Base-by-base conservation (phyloP, 176 grass and related monocot species). In the Aegilops longissima region DNA sequence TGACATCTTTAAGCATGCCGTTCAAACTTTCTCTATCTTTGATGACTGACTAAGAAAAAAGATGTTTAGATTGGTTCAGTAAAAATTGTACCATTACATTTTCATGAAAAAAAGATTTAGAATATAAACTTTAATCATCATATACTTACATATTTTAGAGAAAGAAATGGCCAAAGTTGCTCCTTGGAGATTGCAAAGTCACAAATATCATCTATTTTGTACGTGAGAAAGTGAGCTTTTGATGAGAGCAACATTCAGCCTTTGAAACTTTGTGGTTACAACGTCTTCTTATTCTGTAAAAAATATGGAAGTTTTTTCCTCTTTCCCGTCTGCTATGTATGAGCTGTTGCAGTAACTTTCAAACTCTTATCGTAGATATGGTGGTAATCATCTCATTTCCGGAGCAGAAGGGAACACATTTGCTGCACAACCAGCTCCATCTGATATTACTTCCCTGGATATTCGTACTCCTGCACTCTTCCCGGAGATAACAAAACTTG, bases 401-500 rank as follows among this genome's bases (percentile, higher is more conserved):
- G 71, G 83, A 82, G 38, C 63, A 69, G 21, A 64, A 30, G 78
- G 27, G 8, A 86, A n/a, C 59, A 78, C 25, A 18, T 6, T 70
- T 31, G 51, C 31, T 54, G 30, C 38, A 82, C 45, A 82, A 4
- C 62, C 66, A 23, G 42, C 34, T 23, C 71, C 52, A 54, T 12
- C 51, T 71, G 5, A 64, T 71, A 30, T 24, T n/a, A 40, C 82
- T 36, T 30, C 24, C 64, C 5, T 78, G 5, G 70, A 82, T 85
- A 6, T 24, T 18, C 77, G 9, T 10, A 61, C 47, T 1, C 8
- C 59, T 0, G 34, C 86, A 49, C 82, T 80, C 64, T 77, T 82
- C 54, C 80, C 68, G 1, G 75, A 86, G 70, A 82, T 38, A 78
- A 80, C 9, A 4, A 9, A 92, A 30, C 76, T 89, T 85, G 90